These are phyloP conservation scores for Nephelium lappaceum DNA, from an alignment of 345 rosid species.

Conservation along the genomic window DNA sequence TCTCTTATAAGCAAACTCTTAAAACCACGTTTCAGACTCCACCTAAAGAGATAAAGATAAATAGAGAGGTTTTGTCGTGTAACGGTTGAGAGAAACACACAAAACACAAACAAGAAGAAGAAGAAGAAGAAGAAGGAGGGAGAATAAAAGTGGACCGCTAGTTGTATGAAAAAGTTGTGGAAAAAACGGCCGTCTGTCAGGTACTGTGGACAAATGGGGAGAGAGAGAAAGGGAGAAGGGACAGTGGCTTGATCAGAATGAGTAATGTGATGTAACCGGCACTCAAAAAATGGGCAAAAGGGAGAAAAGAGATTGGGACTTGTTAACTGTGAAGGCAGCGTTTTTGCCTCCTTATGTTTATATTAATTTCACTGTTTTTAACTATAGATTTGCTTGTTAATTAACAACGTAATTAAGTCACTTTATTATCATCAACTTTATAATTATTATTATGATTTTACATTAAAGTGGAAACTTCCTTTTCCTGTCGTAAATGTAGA, in stretches of 20 bases:
- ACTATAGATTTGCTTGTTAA: background rate
- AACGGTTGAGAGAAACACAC: background rate
- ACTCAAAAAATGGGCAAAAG: constrained; percentile 22
- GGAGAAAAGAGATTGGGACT: constrained; percentile 40
- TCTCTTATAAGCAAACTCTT: background rate
- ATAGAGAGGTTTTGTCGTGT: background rate
- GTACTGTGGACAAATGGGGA: constrained; percentile 23
- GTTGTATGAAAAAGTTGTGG: background rate
- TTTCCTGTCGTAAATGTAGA: too few species aligned
- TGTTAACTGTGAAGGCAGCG: constrained; percentile 40
- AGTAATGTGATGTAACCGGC: background rate
- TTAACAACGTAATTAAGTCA: background rate
- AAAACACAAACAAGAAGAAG: background rate
- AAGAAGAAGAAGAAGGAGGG: constrained; percentile 8
- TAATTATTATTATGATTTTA: background rate
- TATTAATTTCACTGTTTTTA: too few species aligned
- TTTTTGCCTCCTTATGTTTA: constrained; percentile 3
- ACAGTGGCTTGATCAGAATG: background rate
- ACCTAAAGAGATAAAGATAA: background rate
- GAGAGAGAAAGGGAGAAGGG: constrained; percentile 10
- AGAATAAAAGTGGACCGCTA: background rate
- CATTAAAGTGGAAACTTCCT: background rate
- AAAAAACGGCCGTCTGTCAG: constrained; percentile 9
- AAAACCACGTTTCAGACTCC: background rate
- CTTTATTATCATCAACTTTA: background rate